Evolutionary conservation across 1,284 basidiomycete genomes (phyloP).

Genomic region (Flammula alnicola): DNA sequence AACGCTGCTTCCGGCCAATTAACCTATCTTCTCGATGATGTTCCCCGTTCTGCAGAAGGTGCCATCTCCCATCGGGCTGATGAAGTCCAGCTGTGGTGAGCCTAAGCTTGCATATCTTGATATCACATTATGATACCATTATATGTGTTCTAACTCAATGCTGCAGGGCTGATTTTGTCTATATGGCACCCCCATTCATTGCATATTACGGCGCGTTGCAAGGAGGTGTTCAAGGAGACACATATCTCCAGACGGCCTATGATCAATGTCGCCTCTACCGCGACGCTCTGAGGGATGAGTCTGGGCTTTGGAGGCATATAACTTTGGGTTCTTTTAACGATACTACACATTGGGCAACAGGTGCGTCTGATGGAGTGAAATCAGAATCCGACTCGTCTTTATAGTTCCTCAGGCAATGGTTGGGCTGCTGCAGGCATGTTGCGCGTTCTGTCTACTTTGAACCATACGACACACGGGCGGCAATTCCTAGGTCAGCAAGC

Average conservation of each 20-base stretch:
- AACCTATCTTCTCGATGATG: conserved; percentile 59
- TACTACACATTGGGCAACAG: conserved; percentile 58
- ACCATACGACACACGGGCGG: conserved; percentile 45
- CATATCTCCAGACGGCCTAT: conserved; percentile 64
- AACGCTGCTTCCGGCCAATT: conserved; percentile 60
- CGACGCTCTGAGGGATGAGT: conserved; percentile 45
- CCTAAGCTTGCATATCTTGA: conserved; percentile 7
- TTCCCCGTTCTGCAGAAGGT: conserved; percentile 58
- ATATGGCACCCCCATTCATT: conserved; percentile 82
- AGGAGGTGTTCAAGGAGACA: conserved; percentile 43
- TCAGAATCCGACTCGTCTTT: not conserved
- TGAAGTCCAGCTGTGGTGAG: conserved; percentile 59
- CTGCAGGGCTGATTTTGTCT: conserved; percentile 65
- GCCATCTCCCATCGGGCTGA: conserved; percentile 68
- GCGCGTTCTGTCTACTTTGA: conserved; percentile 61
- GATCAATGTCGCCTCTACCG: conserved; percentile 72
- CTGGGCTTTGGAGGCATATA: conserved; percentile 61
- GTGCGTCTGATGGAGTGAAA: conserved; percentile 22
- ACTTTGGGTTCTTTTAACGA: conserved; percentile 49
- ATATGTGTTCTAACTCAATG: no score
- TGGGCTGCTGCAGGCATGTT: conserved; percentile 75
- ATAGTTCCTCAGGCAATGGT: conserved; percentile 51
- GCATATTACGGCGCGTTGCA: conserved; percentile 69
- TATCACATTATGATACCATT: not conserved
- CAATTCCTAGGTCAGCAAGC: conserved; percentile 47